Evolutionary conservation across 108 stramenopile genomes (phyloP).

Genomic region (Nitzschia inconspicua): DNA sequence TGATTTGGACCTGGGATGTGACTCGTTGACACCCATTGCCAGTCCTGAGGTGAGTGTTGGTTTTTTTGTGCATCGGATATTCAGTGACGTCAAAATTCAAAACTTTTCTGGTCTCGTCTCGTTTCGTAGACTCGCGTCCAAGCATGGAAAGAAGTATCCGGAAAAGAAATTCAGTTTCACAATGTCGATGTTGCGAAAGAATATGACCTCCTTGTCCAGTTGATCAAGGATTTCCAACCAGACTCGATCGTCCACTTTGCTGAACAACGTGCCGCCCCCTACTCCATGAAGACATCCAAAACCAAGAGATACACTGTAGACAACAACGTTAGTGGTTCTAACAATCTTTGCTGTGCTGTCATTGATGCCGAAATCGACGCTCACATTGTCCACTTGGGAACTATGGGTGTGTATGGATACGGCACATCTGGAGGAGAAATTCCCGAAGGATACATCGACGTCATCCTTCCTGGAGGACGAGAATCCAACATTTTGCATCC

Average conservation of each 20-base stretch:
- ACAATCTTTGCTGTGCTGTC: constrained; percentile 96
- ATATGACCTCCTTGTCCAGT: constrained; percentile 89
- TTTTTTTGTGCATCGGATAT: neutral
- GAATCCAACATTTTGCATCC: constrained; percentile 94
- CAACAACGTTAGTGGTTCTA: constrained; percentile 95
- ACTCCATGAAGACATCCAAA: constrained; percentile 93
- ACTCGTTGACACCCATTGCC: constrained; percentile 93
- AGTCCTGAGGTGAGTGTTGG: constrained; percentile 61
- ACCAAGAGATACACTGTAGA: constrained; percentile 96
- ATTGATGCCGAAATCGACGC: constrained; percentile 93
- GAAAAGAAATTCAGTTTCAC: constrained; percentile 88
- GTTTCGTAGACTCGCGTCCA: constrained; percentile 65
- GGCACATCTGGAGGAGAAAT: constrained; percentile 98
- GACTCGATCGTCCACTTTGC: constrained; percentile 97
- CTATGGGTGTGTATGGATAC: constrained; percentile 99
- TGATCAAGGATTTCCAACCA: constrained; percentile 91
- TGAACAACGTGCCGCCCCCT: constrained; percentile 98
- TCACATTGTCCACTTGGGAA: constrained; percentile 97
- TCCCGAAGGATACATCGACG: constrained; percentile 99
- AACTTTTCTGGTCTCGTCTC: too few species aligned
- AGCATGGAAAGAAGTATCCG: constrained; percentile 94
- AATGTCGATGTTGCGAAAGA: constrained; percentile 95
- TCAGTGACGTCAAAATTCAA: too few species aligned
- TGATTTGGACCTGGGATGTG: constrained; percentile 91
- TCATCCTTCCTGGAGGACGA: constrained; percentile 90